Evolutionary conservation across 2,329 filamentous ascomycete species (phyloP).

Genomic region (Fusarium protoensiforme): DNA sequence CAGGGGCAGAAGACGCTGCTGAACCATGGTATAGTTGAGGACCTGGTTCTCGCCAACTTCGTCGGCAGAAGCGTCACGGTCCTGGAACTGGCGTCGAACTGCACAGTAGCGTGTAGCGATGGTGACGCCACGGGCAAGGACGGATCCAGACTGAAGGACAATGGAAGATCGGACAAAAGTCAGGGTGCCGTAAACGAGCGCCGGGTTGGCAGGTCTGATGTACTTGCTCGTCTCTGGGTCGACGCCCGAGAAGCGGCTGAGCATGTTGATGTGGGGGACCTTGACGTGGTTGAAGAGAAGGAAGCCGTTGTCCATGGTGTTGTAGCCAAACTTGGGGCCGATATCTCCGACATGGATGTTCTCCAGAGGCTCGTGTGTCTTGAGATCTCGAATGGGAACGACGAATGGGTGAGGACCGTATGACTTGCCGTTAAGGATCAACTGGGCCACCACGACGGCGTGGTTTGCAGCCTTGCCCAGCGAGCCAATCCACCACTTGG

Average conservation of each 20-base stretch:
- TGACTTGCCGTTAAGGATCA: conserved; percentile 74
- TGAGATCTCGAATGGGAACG: conserved; percentile 76
- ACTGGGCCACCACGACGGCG: conserved; percentile 82
- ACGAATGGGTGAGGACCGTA: conserved; percentile 83
- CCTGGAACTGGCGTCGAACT: conserved; percentile 81
- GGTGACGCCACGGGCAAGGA: conserved; percentile 79
- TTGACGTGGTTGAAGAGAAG: conserved; percentile 79
- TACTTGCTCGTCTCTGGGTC: conserved; percentile 77
- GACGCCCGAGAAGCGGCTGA: conserved; percentile 76
- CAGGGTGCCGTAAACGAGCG: conserved; percentile 78
- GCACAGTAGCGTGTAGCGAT: conserved; percentile 81
- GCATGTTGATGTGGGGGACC: conserved; percentile 79
- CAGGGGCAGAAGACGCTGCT: conserved; percentile 77
- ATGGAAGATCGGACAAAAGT: conserved; percentile 81
- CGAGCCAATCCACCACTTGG: conserved; percentile 89
- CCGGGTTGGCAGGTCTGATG: conserved; percentile 71
- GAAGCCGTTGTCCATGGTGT: conserved; percentile 87
- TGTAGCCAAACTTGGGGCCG: conserved; percentile 83
- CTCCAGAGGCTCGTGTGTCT: conserved; percentile 75
- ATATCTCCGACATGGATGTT: conserved; percentile 83
- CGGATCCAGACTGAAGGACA: conserved; percentile 77
- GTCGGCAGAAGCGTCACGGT: conserved; percentile 71
- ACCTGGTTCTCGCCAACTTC: conserved; percentile 76
- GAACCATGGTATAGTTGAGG: conserved; percentile 84
- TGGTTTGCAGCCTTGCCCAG: conserved; percentile 81